Conservation (phyloP, 2,329 filamentous ascomycete species). For the Fusarium floridanum region DNA sequence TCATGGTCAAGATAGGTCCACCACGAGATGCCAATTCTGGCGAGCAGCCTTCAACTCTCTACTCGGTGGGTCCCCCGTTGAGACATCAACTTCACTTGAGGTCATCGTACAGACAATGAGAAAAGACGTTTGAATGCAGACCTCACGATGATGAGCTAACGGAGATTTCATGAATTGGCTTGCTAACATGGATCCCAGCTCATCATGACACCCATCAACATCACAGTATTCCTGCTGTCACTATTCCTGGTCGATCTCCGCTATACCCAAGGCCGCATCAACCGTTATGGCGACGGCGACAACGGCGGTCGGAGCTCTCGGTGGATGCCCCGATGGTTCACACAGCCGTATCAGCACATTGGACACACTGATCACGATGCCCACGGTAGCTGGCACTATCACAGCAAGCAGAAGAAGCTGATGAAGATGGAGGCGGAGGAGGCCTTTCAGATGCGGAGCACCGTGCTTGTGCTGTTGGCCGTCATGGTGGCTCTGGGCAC, state of each 20-base stretch:
- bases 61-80: slow-evolving; percentile 39
- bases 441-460: slow-evolving; percentile 70
- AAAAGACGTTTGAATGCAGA: neutral
- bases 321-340: slow-evolving; percentile 42
- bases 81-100: slow-evolving; percentile 6
- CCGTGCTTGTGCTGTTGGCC: slow-evolving; percentile 65
- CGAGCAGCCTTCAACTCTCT: slow-evolving; percentile 41
- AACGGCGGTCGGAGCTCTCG: slow-evolving; percentile 42
- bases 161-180: neutral
- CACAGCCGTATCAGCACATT: slow-evolving; percentile 56
- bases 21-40: slow-evolving; percentile 16
- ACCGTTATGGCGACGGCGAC: slow-evolving; percentile 49
- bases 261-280: slow-evolving; percentile 64
- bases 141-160: slow-evolving; percentile 7
- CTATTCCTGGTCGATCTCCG: slow-evolving; percentile 72
- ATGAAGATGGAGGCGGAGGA: slow-evolving; percentile 73
- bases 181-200: slow-evolving; percentile 49
- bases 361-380: slow-evolving; percentile 38
- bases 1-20: slow-evolving; percentile 28
- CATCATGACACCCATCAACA: slow-evolving; percentile 72
- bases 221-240: slow-evolving; percentile 75
- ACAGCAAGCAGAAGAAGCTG: slow-evolving; percentile 70
- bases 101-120: neutral
- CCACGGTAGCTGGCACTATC: slow-evolving; percentile 59
- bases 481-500: slow-evolving; percentile 39